phyloP scores from a whole-genome alignment of 306 rosid species.

The Trichosanthes truncata region DNA sequence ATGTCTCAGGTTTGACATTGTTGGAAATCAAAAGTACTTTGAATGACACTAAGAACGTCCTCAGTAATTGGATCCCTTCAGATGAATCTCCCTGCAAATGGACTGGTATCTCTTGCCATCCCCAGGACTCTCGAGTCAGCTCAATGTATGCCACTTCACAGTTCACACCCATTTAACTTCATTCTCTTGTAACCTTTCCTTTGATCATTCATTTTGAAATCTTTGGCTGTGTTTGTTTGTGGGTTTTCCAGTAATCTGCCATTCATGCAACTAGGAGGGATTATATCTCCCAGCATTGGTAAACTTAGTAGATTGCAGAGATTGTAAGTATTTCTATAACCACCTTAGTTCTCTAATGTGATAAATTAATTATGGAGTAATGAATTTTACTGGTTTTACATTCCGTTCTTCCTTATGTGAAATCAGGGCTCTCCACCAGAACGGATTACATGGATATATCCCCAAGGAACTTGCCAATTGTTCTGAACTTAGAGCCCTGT shows the following conservation, averaged over 20 bases:
- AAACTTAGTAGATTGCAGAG: conserved; percentile 83
- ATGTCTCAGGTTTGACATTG: conserved; percentile 54
- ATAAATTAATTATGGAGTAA: neutral
- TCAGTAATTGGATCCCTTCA: conserved; percentile 57
- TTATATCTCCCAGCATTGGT: conserved; percentile 86
- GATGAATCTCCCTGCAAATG: conserved; percentile 83
- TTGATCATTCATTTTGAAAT: neutral
- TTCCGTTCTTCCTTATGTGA: conserved; percentile 9
- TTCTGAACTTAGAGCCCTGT: conserved; percentile 88
- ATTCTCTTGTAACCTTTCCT: neutral
- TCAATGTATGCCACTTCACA: conserved; percentile 41
- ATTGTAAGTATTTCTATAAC: conserved; percentile 46
- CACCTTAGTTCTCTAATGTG: neutral
- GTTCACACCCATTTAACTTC: conserved; percentile 1
- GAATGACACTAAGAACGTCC: conserved; percentile 62
- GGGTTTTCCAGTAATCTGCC: conserved; percentile 67
- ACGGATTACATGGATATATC: conserved; percentile 79
- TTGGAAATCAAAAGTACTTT: conserved; percentile 61
- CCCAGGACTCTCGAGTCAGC: conserved; percentile 58
- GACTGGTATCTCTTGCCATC: conserved; percentile 88
- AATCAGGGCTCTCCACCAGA: conserved; percentile 90
- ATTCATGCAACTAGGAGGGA: conserved; percentile 79
- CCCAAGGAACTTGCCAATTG: conserved; percentile 80
- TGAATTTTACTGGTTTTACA: neutral
- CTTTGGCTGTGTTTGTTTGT: conserved; percentile 4